Conservation (phyloP, 2,329 filamentous ascomycete genomes). For the Penicillium sp. region DNA sequence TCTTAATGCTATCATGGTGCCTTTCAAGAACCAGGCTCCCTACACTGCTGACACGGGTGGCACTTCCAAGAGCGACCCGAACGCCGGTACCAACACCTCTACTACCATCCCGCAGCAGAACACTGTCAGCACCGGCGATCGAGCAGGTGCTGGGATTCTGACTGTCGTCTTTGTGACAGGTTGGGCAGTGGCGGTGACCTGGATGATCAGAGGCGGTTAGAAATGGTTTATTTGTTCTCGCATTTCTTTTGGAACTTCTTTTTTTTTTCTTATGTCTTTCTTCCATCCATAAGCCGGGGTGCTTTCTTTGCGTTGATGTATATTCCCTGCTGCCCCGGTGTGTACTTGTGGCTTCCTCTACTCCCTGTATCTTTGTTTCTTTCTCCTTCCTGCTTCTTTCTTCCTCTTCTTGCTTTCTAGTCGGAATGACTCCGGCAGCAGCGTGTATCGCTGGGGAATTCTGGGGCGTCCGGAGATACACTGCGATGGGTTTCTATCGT, state of each 20-base stretch:
- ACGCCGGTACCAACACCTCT: conserved; percentile 35
- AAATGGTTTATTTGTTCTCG: conserved; percentile 1
- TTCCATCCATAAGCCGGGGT: too few species aligned
- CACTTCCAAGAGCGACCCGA: conserved; percentile 51
- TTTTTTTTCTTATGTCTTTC: not conserved
- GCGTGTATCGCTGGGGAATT: not conserved
- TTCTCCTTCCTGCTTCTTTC: not conserved
- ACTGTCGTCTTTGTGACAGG: conserved; percentile 31
- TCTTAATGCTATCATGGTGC: conserved; percentile 32
- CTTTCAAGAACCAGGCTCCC: conserved; percentile 35
- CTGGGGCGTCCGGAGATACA: too few species aligned
- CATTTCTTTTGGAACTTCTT: not conserved
- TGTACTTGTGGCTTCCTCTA: too few species aligned
- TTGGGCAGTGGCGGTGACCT: conserved; percentile 30
- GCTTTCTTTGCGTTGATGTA: too few species aligned
- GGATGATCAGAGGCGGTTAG: conserved; percentile 32
- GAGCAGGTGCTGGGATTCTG: conserved; percentile 37
- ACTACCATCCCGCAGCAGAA: conserved; percentile 12
- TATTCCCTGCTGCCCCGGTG: too few species aligned
- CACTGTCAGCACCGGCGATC: conserved; percentile 35
- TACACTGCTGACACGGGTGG: conserved; percentile 55
- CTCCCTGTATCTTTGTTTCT: not conserved
- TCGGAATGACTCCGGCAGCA: too few species aligned
- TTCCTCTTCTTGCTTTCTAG: too few species aligned
- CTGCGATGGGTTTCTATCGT: too few species aligned